Conservation (phyloP, 1,139 yeast genomes). For the Ashbya aceris region DNA sequence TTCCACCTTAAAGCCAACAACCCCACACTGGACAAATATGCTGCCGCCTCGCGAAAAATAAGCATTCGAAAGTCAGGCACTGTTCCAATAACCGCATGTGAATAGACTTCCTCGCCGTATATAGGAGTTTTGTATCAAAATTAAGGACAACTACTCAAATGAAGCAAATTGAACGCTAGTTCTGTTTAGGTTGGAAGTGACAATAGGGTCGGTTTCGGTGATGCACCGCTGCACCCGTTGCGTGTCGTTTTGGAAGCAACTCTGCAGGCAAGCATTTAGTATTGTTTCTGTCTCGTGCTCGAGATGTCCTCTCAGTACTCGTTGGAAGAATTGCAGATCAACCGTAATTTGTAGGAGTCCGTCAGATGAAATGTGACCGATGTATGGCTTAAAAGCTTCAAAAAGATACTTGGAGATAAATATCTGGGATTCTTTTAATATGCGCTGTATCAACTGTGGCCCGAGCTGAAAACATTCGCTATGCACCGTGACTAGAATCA, state of each 20-base stretch:
- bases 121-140: too few relatives aligned
- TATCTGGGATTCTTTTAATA: constrained; percentile 39
- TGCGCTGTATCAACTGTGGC: constrained; percentile 36
- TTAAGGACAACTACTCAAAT: constrained; percentile 13
- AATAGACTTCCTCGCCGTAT: too few relatives aligned
- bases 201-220: constrained; percentile 27
- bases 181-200: constrained; percentile 23
- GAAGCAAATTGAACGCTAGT: constrained; percentile 29
- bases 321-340: constrained; percentile 34
- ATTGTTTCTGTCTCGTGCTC: constrained; percentile 27
- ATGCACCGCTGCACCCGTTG: constrained; percentile 24
- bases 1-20: too few relatives aligned
- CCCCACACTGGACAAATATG: too few relatives aligned
- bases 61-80: too few relatives aligned
- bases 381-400: constrained; percentile 34
- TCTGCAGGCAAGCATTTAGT: constrained; percentile 26
- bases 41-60: too few relatives aligned
- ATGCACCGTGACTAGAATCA: constrained; percentile 45
- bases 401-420: constrained; percentile 38
- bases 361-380: constrained; percentile 29
- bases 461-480: constrained; percentile 43
- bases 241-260: constrained; percentile 28
- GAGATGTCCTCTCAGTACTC: constrained; percentile 21
- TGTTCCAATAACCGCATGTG: too few relatives aligned
- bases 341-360: constrained; percentile 32